Evolutionary conservation across 371 early-diverging fungal genomes (phyloP).

Genomic region (Pancytospora philotis): DNA sequence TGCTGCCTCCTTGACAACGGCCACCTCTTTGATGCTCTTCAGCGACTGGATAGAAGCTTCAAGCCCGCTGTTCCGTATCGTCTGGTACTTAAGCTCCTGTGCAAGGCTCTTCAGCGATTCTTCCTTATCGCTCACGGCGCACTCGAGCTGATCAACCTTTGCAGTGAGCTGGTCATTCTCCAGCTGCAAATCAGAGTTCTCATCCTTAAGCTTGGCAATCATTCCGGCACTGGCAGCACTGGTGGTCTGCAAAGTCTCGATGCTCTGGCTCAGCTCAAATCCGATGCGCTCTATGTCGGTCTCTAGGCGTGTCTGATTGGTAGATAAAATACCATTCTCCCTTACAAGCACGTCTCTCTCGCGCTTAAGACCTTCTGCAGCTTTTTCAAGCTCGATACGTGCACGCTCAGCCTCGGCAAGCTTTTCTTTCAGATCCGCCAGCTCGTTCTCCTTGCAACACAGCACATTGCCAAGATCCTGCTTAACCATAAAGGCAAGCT

Average conservation of each 20-base stretch:
- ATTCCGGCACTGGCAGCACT: neutral
- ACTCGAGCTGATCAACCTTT: neutral
- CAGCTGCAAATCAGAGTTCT: constrained; percentile 17
- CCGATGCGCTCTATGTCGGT: neutral
- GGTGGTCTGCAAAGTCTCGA: constrained; percentile 3
- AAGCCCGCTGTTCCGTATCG: constrained; percentile 63
- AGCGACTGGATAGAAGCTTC: constrained; percentile 63
- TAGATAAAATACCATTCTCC: too few species aligned
- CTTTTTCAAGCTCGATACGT: constrained; percentile 61
- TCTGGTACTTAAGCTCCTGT: constrained; percentile 63
- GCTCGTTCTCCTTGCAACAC: constrained; percentile 62
- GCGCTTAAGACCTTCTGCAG: constrained; percentile 65
- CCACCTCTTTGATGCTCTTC: constrained; percentile 63
- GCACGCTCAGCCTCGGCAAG: constrained; percentile 17
- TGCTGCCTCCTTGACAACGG: constrained; percentile 34
- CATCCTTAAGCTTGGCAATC: constrained; percentile 59
- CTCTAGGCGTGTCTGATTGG: neutral
- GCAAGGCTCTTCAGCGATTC: constrained; percentile 64
- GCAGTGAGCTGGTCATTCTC: constrained; percentile 16
- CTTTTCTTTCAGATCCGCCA: constrained; percentile 58
- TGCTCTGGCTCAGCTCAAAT: neutral
- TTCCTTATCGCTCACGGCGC: constrained; percentile 63
- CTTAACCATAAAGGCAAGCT: constrained; percentile 14
- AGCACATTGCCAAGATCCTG: constrained; percentile 59
- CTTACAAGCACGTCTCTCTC: constrained; percentile 3